These are phyloP conservation scores for Nicotiana obtusifolia DNA, from an alignment of 257 asterid species.

Conservation along the genomic window DNA sequence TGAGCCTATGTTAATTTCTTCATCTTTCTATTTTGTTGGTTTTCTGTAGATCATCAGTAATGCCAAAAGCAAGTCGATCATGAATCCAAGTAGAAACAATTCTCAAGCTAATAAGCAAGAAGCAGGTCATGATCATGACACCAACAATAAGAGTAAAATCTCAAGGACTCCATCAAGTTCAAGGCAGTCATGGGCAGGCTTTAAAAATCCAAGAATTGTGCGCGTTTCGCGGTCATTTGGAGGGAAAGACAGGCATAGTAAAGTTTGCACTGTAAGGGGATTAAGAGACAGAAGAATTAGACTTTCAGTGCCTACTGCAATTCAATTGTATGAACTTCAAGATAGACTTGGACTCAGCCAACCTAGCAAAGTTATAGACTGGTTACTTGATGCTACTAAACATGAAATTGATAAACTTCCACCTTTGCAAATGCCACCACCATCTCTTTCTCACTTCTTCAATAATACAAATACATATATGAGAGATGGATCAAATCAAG, in stretches of 20 bases:
- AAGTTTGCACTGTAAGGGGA: constrained; percentile 64
- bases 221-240: constrained; percentile 54
- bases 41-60: constrained; percentile 29
- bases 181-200: constrained; percentile 42
- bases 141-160: constrained; percentile 9
- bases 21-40: not conserved
- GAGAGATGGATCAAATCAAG: not conserved
- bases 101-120: constrained; percentile 29
- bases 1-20: not conserved
- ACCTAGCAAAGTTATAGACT: constrained; percentile 74
- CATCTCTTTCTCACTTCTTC: constrained; percentile 6
- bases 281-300: constrained; percentile 62
- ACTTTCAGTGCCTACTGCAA: constrained; percentile 65
- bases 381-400: constrained; percentile 55
- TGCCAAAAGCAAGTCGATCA: constrained; percentile 23
- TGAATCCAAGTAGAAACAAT: constrained; percentile 31
- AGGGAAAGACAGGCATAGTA: constrained; percentile 78
- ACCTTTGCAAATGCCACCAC: constrained; percentile 45
- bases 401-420: constrained; percentile 61
- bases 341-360: constrained; percentile 61
- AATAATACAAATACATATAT: no score
- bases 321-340: constrained; percentile 66
- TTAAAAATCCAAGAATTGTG: constrained; percentile 63
- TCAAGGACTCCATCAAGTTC: constrained; percentile 24
- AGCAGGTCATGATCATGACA: constrained; percentile 13